phyloP scores from a whole-genome alignment of 2,329 filamentous ascomycete species.

The Nannizziopsis barbatae region DNA sequence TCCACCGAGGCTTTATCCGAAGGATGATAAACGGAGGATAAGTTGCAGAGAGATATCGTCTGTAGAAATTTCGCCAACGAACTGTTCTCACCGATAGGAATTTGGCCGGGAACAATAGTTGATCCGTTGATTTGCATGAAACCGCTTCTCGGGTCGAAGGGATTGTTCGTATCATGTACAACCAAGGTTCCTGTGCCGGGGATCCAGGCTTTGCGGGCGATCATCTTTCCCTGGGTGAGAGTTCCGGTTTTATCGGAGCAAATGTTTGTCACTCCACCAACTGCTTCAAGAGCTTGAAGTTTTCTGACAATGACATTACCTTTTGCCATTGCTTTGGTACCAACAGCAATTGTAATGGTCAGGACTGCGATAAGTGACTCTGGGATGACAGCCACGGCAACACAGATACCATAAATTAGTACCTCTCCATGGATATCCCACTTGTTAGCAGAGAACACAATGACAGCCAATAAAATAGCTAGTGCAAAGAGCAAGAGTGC shows the following conservation, averaged over 20 bases:
- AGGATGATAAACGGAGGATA: constrained; percentile 45
- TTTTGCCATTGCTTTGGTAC: constrained; percentile 43
- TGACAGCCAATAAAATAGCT: constrained; percentile 52
- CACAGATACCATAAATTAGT: constrained; percentile 48
- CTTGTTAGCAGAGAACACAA: constrained; percentile 52
- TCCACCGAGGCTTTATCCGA: constrained; percentile 12
- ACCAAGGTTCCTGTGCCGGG: constrained; percentile 41
- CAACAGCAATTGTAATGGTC: constrained; percentile 52
- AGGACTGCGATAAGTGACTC: constrained; percentile 50
- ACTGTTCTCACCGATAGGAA: neutral
- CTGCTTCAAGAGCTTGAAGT: constrained; percentile 42
- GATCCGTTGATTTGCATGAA: constrained; percentile 14
- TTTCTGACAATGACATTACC: constrained; percentile 44
- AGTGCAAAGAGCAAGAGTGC: constrained; percentile 51
- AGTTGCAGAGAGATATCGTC: constrained; percentile 49
- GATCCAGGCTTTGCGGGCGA: constrained; percentile 44
- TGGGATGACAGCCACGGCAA: constrained; percentile 45
- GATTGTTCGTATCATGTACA: constrained; percentile 40
- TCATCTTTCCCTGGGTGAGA: constrained; percentile 48
- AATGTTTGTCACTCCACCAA: constrained; percentile 46
- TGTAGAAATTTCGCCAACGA: constrained; percentile 41
- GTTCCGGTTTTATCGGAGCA: constrained; percentile 44
- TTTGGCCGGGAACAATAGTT: constrained; percentile 9
- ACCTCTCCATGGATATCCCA: constrained; percentile 42
- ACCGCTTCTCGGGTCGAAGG: constrained; percentile 43